Evolutionary conservation across 1,139 yeast genomes (phyloP), one percentile per base, ranked within the genome.

Genomic region (Lodderomyces pseudojiufengensis): DNA sequence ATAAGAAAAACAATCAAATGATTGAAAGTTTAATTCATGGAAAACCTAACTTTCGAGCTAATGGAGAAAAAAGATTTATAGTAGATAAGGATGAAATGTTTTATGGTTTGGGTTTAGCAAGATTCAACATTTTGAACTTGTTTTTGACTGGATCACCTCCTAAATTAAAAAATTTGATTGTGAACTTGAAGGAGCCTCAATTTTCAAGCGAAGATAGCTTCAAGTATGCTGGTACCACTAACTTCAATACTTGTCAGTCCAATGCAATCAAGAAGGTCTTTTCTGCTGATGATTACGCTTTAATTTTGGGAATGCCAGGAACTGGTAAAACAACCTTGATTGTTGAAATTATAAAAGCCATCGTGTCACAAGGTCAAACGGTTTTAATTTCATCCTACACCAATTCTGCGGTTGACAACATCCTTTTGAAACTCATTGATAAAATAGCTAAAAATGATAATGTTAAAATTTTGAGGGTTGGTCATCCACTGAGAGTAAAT

Each of bases 221-320:
- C 9, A 10, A n/a, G 9, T 26, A 29, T 11, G 24, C 40, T 11
- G 14, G 30, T 8, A 14, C 27, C 3, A 28, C 28, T 10, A 16
- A 32, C 11, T 36, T 38, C 47, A 92, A 92, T 49, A 51, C 55
- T 0, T 95, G 87, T 49, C 99, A 92, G 52, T 44, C 63, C 4
- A 48, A 44, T 2, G 97, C 97, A 0, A 70, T 92, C 30, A 71
- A 77, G 9, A 74, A 70, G 45, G 87, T 79, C 0, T 54, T 87
- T 36, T 56, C 70, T 13, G 73, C 95, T 0, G 59, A 80, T 34
- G 95, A 90, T 53, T 92, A 85, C 54, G 69, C 92, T 2, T 65
- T 92, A 45, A 76, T 92, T 24, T 62, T 90, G 39, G 99, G 99
- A 1, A 92, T 94, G 98, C 98, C 98, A 0, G 99, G 99, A 2